Evolutionary conservation across 768 basidiomycete genomes (phyloP).

Genomic region (Lactarius sp.): DNA sequence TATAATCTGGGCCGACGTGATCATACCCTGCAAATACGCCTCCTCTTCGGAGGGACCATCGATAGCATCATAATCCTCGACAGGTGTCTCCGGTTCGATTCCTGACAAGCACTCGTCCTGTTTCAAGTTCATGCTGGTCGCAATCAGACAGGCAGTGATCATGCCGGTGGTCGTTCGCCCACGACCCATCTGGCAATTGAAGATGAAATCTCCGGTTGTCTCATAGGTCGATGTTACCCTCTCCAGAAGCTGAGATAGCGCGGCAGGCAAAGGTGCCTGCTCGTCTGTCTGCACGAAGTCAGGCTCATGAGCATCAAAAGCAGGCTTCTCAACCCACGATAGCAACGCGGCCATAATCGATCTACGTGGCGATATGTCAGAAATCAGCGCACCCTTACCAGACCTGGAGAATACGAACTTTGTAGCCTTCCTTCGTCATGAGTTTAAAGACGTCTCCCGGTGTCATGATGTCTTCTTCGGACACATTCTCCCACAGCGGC

Average conservation of each 20-base stretch:
- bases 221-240: constrained; percentile 57
- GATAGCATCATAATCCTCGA: constrained; percentile 57
- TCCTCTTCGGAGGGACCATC: constrained; percentile 86
- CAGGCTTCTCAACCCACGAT: constrained; percentile 52
- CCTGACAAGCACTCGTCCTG: constrained; percentile 38
- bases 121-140: constrained; percentile 62
- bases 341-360: constrained; percentile 84
- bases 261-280: constrained; percentile 89
- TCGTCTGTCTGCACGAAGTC: constrained; percentile 75
- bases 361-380: constrained; percentile 38
- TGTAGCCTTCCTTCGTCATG: constrained; percentile 73
- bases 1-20: not conserved
- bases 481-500: constrained; percentile 90
- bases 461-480: constrained; percentile 79
- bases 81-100: constrained; percentile 34
- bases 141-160: constrained; percentile 84
- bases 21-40: constrained; percentile 76
- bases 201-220: constrained; percentile 72
- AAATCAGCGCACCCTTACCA: not conserved
- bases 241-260: constrained; percentile 71
- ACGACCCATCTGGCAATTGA: constrained; percentile 97
- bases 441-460: constrained; percentile 75
- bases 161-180: constrained; percentile 95
- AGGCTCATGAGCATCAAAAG: not conserved
- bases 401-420: constrained; percentile 37